Base-by-base conservation (phyloP, 257 asterid species). In the Schizonepeta tenuifolia region DNA sequence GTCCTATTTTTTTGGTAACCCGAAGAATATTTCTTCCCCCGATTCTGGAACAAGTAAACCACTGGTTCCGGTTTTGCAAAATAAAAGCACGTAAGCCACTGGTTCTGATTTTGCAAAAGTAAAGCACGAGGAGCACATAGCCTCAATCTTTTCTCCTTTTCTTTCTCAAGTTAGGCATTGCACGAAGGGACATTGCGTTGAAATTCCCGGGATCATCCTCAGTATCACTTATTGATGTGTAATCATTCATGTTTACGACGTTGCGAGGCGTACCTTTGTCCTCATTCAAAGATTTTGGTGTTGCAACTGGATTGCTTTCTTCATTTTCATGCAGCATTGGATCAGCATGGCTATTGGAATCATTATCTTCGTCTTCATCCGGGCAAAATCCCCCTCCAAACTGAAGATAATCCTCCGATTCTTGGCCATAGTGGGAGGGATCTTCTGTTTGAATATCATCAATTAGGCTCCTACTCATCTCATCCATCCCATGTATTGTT, bases 341-440 rank as follows among this genome's bases (percentile, higher is more conserved):
- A 50, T 79, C 26, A 24, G 26, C 26, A 24, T 24, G 26, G 26
- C 26, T 24, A 24, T 24, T 24, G 26, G 26, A 24, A 24, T 24
- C 81, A 55, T 3, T 41, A 57, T 68, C 81, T 7, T 86, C 90
- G 8, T 89, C 92, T 57, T 83, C 93, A 10, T 86, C 90, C 65
- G 75, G 33, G 73, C 96, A 88, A 79, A 94, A 91, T 41, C 97
- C 98, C 69, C 98, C 98, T 9, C 97, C 97, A 24, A 75, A 74
- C 58, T 83, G 79, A 63, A 88, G 89, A 87, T 83, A 87, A 14
- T 84, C 95, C 43, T 82, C 68, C 5, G 83, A 53, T 50, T 63
- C 70, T 57, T 54, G 67, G 56, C 69, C 75, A 76, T 79, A 78
- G 24, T 77, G 20, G 5, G 58, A 50, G 72, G 72, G 71, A 69